Conservation (phyloP, 331 rosid genomes). For the Acacia concinna region DNA sequence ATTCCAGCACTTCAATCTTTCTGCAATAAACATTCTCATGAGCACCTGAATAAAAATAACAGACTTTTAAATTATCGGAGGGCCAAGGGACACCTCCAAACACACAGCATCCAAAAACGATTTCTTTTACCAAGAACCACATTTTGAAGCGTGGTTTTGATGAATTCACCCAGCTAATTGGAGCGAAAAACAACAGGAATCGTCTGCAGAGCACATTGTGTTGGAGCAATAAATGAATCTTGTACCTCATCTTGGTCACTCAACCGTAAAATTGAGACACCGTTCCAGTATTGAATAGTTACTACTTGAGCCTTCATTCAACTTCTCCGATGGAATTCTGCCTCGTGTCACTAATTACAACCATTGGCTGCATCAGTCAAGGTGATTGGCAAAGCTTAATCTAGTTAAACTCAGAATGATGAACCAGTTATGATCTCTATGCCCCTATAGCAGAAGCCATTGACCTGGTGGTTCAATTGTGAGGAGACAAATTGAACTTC, state of each 20-base stretch:
- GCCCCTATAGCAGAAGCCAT: not conserved
- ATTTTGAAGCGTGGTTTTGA: not conserved
- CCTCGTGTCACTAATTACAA: not conserved
- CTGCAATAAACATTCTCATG: not conserved
- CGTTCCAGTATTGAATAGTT: not conserved
- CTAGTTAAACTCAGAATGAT: not conserved
- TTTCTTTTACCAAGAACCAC: not conserved
- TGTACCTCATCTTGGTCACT: not conserved
- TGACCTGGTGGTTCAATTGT: not conserved
- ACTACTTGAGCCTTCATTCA: not conserved
- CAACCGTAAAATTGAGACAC: not conserved
- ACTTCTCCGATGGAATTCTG: not conserved
- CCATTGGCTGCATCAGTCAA: not conserved
- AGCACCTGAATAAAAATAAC: not conserved
- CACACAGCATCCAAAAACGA: not conserved
- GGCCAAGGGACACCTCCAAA: too few relatives aligned
- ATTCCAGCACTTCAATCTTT: not conserved
- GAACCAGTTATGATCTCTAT: not conserved
- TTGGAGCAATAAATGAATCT: constrained; percentile 1
- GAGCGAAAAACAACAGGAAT: too few relatives aligned
- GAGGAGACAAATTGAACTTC: constrained; percentile 31
- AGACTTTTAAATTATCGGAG: not conserved
- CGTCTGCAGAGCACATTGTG: too few relatives aligned
- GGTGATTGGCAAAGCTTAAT: not conserved
- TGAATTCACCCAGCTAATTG: not conserved